A percentile compares a stretch with the other conserved stretches of the same genome.
phyloP scores from a whole-genome alignment of 495 filamentous ascomycete genomes.

The Hyaloscypha hepaticicola region DNA sequence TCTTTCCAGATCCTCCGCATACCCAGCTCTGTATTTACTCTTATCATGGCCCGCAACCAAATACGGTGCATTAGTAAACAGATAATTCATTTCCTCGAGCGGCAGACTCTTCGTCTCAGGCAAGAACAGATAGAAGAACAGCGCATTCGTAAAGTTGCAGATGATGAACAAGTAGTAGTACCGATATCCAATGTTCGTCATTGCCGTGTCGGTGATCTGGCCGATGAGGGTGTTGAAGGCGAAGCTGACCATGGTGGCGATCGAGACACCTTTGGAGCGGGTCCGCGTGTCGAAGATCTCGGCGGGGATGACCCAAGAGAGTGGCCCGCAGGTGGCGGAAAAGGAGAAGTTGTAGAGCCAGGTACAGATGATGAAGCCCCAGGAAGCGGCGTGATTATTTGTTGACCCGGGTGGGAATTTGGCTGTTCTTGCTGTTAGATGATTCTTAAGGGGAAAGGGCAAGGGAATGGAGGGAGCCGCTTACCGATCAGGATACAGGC shows the following conservation, averaged over 20 bases:
- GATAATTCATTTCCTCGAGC: conserved; percentile 34
- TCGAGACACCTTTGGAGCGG: conserved; percentile 46
- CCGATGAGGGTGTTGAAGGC: conserved; percentile 56
- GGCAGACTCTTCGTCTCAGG: conserved; percentile 39
- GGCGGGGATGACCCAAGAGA: conserved; percentile 49
- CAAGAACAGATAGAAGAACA: conserved; percentile 45
- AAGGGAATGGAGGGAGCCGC: not conserved
- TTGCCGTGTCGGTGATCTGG: conserved; percentile 51
- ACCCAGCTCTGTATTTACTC: conserved; percentile 39
- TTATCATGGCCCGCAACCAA: conserved; percentile 51
- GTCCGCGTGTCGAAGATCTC: conserved; percentile 53
- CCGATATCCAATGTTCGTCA: conserved; percentile 50
- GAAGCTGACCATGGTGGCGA: conserved; percentile 53
- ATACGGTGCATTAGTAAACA: conserved; percentile 68
- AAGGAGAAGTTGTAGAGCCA: conserved; percentile 59
- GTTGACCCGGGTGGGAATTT: conserved; percentile 53
- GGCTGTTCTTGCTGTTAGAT: conserved; percentile 33
- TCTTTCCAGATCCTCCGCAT: conserved; percentile 42
- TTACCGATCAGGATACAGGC: conserved; percentile 45
- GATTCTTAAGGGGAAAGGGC: not conserved
- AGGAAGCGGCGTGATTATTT: conserved; percentile 57
- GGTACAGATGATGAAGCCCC: conserved; percentile 66
- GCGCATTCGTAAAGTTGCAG: conserved; percentile 48
- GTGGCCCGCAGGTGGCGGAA: conserved; percentile 52
- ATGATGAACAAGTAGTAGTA: conserved; percentile 57